phyloP scores from a whole-genome alignment of 345 rosid genomes.

The Lepidium didymum region DNA sequence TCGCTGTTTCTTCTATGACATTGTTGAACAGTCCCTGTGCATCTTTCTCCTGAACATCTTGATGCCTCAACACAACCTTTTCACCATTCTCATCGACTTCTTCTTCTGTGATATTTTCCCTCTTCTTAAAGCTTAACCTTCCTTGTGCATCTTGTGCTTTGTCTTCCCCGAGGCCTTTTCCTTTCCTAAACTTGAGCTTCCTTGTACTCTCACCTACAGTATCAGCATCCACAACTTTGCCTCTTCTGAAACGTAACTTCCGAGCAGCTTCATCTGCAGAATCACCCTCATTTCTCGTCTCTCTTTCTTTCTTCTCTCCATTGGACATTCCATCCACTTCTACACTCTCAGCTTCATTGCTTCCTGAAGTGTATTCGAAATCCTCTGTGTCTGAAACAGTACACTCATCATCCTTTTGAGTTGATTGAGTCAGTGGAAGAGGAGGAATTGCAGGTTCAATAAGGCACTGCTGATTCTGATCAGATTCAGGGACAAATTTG shows the following conservation, averaged over 20 bases:
- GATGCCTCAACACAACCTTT: slow-evolving; percentile 69
- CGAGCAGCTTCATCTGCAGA: slow-evolving; percentile 36
- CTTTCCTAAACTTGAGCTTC: slow-evolving; percentile 67
- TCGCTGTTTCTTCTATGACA: slow-evolving; percentile 93
- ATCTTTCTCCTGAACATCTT: slow-evolving; percentile 70
- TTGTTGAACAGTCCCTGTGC: slow-evolving; percentile 61
- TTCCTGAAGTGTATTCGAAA: slow-evolving; percentile 25
- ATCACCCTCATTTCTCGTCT: slow-evolving; percentile 15
- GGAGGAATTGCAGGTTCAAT: slow-evolving; percentile 19
- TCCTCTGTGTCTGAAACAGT: slow-evolving; percentile 38
- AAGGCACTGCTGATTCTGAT: slow-evolving; percentile 33
- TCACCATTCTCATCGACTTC: slow-evolving; percentile 28
- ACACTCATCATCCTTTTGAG: slow-evolving; percentile 31
- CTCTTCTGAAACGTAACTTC: slow-evolving; percentile 63
- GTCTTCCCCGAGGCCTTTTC: slow-evolving; percentile 39
- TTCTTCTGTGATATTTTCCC: slow-evolving; percentile 29
- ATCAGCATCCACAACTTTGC: slow-evolving; percentile 53
- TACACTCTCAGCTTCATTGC: slow-evolving; percentile 31
- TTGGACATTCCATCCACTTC: slow-evolving; percentile 40
- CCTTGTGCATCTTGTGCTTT: slow-evolving; percentile 33
- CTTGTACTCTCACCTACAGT: slow-evolving; percentile 44
- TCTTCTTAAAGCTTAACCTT: slow-evolving; percentile 50
- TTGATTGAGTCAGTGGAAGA: slow-evolving; percentile 22
- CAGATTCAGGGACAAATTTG: slow-evolving; percentile 22
- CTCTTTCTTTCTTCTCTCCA: slow-evolving; percentile 28